A percentile compares a stretch with the other conserved stretches of the same genome.
Evolutionary conservation across 2,329 filamentous ascomycete genomes (phyloP).

Genomic region (Colletotrichum limetticola): DNA sequence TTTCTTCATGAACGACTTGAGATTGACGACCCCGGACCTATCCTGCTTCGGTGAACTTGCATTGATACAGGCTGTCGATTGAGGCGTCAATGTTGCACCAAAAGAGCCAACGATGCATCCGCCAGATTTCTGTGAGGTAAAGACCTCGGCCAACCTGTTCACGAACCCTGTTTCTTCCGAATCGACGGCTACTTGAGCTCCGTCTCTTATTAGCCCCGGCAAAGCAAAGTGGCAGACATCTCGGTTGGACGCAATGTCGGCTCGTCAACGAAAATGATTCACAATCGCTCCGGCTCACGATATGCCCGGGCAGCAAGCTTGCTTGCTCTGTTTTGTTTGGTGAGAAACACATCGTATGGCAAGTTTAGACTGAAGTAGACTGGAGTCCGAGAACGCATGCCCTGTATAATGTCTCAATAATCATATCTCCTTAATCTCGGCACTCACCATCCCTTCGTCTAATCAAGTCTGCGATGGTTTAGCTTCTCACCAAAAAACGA

Average conservation of each 20-base stretch:
- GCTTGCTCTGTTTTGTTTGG: not conserved
- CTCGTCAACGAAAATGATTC: too few species aligned
- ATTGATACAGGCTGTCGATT: not conserved
- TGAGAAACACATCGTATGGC: too few species aligned
- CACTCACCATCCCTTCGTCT: not conserved
- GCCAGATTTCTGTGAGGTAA: conserved; percentile 16
- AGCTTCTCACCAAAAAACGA: not conserved
- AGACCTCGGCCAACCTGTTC: not conserved
- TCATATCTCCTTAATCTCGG: not conserved
- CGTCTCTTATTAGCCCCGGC: conserved; percentile 1
- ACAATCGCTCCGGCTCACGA: not conserved
- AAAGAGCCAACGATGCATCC: not conserved
- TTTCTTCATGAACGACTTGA: not conserved
- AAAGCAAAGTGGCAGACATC: not conserved
- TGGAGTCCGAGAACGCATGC: too few species aligned
- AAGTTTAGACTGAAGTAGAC: too few species aligned
- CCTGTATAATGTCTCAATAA: not conserved
- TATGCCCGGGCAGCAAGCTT: not conserved
- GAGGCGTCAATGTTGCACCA: not conserved
- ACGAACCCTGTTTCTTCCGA: conserved; percentile 25
- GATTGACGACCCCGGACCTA: not conserved
- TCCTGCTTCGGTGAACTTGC: not conserved
- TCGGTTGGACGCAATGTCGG: too few species aligned
- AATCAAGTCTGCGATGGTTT: not conserved
- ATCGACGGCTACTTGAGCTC: not conserved